Base-by-base conservation (phyloP, 805 yeast genomes). In the Grigorovia jiainica region DNA sequence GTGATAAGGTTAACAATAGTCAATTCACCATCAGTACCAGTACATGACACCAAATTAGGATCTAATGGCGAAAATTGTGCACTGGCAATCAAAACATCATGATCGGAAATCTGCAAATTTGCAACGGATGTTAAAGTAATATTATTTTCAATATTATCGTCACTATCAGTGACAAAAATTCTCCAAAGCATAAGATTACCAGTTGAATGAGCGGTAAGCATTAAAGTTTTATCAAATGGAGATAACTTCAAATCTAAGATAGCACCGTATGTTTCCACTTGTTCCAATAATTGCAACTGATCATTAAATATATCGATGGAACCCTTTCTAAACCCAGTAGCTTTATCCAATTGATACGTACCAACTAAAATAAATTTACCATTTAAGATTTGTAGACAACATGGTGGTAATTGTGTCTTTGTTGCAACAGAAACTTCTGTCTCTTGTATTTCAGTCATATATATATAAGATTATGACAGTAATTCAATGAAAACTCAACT, bases 161-260 rank as follows among this genome's bases (percentile, higher is more conserved):
- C 34, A 5, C 15, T 25, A 33, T 10, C 15, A 11, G 20, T 17
- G 13, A 31, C 23, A 24, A 46, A 45, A 9, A 67, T 51, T 39
- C 58, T 58, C 96, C 97, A 92, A 7, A 82, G 44, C 23, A 65
- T 65, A 3, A 90, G 48, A 43, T 73, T 71, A 2, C 97, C 97
- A 0, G 87, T 82, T 0, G 95, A 85, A 55, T 89, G 95, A 0
- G 79, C 87, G 2, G 85, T 71, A 2, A 71, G 69, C 4, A 86
- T 50, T 7, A 72, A 33, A 4, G 65, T 46, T 9, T 63, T 56
- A 48, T 79, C 78, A 36, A 64, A 65, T 0, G 87, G 85, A 20
- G 72, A 68, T 41, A 84, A 61, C 49, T 86, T 84, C 34, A 90
- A 50, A 56, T 92, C 98, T 35, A 92, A 60, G 13, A 92, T 71